Conservation (phyloP, 2,329 filamentous ascomycete genomes). For the Canariomyces notabilis region DNA sequence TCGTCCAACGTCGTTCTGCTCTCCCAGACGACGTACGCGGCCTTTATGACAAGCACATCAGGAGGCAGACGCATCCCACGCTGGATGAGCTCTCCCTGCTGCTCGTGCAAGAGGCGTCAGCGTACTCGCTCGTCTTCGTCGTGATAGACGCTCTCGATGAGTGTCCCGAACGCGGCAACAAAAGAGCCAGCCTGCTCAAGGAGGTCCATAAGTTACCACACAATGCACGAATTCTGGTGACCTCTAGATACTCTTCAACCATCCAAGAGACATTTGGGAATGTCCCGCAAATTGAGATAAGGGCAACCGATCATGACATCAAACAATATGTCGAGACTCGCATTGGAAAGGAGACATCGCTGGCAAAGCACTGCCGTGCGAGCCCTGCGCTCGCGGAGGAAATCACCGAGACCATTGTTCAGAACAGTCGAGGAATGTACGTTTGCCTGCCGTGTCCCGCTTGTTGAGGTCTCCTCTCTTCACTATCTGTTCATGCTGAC, state of each 20-base stretch:
- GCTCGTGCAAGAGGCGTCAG: not conserved
- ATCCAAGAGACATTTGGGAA: not conserved
- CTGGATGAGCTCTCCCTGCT: no score
- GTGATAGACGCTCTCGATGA: slow-evolving; percentile 6
- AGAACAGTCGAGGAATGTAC: no score
- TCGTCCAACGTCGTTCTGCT: no score
- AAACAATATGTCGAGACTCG: not conserved
- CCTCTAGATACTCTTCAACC: not conserved
- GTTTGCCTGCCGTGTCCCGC: no score
- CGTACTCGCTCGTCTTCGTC: not conserved
- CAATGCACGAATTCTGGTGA: not conserved
- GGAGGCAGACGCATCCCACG: no score
- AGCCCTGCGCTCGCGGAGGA: no score
- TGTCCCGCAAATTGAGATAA: not conserved
- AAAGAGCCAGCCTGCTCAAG: not conserved
- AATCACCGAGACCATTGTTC: no score
- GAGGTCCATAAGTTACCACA: not conserved
- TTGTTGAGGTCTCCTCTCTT: no score
- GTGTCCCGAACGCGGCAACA: not conserved
- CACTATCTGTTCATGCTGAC: not conserved
- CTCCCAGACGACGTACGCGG: no score
- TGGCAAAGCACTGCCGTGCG: no score
- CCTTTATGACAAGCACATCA: no score
- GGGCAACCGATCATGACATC: not conserved
- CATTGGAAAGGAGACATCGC: not conserved